These are phyloP conservation scores for Phytophthora ohioensis DNA, from an alignment of 352 stramenopile species.

Conservation along the genomic window DNA sequence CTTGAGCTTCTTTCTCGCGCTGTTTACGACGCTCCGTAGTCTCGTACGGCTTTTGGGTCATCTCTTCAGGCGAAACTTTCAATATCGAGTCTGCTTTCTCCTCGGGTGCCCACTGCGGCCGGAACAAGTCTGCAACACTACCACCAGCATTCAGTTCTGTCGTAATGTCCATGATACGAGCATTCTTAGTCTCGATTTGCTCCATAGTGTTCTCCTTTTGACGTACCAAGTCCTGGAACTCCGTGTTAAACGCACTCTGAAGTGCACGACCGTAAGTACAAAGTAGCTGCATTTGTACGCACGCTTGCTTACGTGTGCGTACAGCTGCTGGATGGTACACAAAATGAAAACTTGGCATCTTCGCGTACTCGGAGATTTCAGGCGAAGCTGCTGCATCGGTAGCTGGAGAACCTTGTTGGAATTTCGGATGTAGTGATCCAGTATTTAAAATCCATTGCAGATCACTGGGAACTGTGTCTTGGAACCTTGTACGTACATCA, in stretches of 20 bases:
- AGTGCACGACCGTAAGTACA: slow-evolving; percentile 74
- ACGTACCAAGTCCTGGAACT: slow-evolving; percentile 78
- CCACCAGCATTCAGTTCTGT: slow-evolving; percentile 54
- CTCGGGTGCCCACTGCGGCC: slow-evolving; percentile 57
- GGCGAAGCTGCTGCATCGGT: not conserved
- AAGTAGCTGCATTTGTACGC: slow-evolving; percentile 89
- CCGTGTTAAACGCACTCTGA: slow-evolving; percentile 82
- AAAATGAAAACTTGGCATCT: slow-evolving; percentile 65
- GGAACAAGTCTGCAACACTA: slow-evolving; percentile 49
- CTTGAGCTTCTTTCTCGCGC: slow-evolving; percentile 44
- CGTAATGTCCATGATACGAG: slow-evolving; percentile 89
- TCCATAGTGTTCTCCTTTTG: slow-evolving; percentile 88
- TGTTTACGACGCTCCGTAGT: slow-evolving; percentile 67
- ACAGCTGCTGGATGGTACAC: slow-evolving; percentile 91
- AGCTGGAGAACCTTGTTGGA: slow-evolving; percentile 17
- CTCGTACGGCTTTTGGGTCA: slow-evolving; percentile 89
- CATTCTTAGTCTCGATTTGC: slow-evolving; percentile 90
- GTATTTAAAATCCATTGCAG: slow-evolving; percentile 70
- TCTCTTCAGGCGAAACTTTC: slow-evolving; percentile 73
- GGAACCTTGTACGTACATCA: slow-evolving; percentile 47
- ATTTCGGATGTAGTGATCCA: slow-evolving; percentile 53
- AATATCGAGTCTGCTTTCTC: slow-evolving; percentile 79
- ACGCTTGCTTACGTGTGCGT: slow-evolving; percentile 82
- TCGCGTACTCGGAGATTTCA: slow-evolving; percentile 40
- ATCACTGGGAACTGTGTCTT: slow-evolving; percentile 58